A percentile compares a stretch with the other conserved stretches of the same genome.
These are phyloP conservation scores for Daucus carota DNA, from an alignment of 129 eudicot genomes.

Conservation along the genomic window DH1_v3.0 NC_030383.2:60198501-60199000, in stretches of 20 bases:
- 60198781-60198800: conserved; percentile 1
- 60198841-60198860: conserved; percentile 6
- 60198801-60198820: conserved; percentile 4
- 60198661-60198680: conserved; percentile 1
- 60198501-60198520: neutral
- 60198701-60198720: neutral
- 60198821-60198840: conserved; percentile 1
- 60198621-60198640: neutral
- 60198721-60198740: neutral
- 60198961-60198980: neutral
- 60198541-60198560: conserved; percentile 5
- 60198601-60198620: conserved; percentile 3
- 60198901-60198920: conserved; percentile 1
- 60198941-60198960: conserved; percentile 3
- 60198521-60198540: conserved; percentile 1
- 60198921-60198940: neutral
- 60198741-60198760: conserved; percentile 6
- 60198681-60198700: neutral
- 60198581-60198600: neutral
- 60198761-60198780: conserved; percentile 6
- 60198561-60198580: neutral
- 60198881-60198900: conserved; percentile 1
- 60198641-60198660: neutral
- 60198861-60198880: neutral
- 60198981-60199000: conserved; percentile 3